Base-by-base conservation (phyloP, 768 basidiomycete species). In the Kwoniella sp. region DNA sequence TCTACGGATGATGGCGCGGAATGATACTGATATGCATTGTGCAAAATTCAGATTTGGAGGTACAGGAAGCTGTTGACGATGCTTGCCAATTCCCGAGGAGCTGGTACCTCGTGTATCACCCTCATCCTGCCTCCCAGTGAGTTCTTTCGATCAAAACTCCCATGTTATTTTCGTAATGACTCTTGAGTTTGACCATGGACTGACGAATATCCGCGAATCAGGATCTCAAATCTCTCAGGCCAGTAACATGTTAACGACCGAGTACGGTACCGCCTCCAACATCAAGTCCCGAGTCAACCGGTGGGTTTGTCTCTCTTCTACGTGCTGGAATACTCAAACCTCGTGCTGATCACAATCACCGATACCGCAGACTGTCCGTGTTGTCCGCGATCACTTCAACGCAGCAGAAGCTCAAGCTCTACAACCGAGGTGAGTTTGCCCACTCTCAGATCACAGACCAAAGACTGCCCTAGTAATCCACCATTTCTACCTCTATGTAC, bases 61-160 rank as follows among this genome's bases (percentile, higher is more conserved):
- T 89, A 95, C 83, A 93, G 94, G 85, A 97, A 96, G 84, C 91
- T 98, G 83, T 93, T 99, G 85, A 93, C 93, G 86, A 93, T 91
- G 83, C 88, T 98, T 83, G 92, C 97, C 81, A 85, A 89, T 55
- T 93, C 96, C 65, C 87, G 92, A 86, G 93, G 93, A 72, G 93
- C 92, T 74, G 92, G 96, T 65, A 99, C 96, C 64, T 95, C 92
- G 76, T 98, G 98, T 95, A 97, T 98, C 84, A 93, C 91, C 82
- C 86, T 98, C 69, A 94, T 97, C 82, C 88, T 97, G 65, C 95
- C 95, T 29, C 94, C 95, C 56, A 93, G 75, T 74, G 23, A 48
- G 74, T 70, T 31, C 28, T 29, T 53, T 52, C 26, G 58, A 8
- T 28, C 34, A 1, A 52, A 5, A 5, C 11, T 22, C 28, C 25